Base-by-base conservation (phyloP, 352 stramenopile species). In the Globisporangium viniferum region DNA sequence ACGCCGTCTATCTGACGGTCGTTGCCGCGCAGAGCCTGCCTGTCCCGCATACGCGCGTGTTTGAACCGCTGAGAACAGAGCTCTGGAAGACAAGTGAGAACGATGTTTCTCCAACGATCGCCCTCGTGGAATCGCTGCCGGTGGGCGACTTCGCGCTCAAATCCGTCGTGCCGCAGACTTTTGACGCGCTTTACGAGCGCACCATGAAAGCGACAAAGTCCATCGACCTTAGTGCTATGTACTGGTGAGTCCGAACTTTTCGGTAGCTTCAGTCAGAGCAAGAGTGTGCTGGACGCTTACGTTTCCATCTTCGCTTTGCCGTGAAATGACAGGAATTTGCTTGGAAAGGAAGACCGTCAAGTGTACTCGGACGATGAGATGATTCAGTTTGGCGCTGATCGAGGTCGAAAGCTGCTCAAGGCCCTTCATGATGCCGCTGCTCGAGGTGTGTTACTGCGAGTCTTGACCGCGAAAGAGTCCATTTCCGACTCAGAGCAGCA, bases 151-250 rank as follows among this genome's bases (percentile, higher is more conserved):
- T 88, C 60, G 62, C 61, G 14, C 68, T 91, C 20, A 53, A 71
- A 2, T 84, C 81, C 1, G 44, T 54, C 12, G 67, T 76, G 9
- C 69, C 65, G 48, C 66, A 74, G 66, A 95, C 86, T 0, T 84
- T 84, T 29, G 78, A 86, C 29, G 69, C 65, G 35, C 75, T 94
- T 39, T 73, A 77, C 22, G 65, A 66, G 4, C 82, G 76, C 60
- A 81, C 91, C 0, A 51, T 76, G 3, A 58, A 65, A 4, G 86
- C 85, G 10, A 80, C 69, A 3, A 59, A 27, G 58, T 80, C 77
- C 8, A 88, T 95, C 58, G 81, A 94, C 60, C 76, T 95, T 20
- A 92, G 81, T 35, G 88, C 85, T 66, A 95, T 93, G 88, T 95
- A 95, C 75, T 95, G 86, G 75, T 75, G 22, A 20, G 64, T 35